Conservation (phyloP, 2,329 filamentous ascomycete species). For the Orbilia javanica region DNA sequence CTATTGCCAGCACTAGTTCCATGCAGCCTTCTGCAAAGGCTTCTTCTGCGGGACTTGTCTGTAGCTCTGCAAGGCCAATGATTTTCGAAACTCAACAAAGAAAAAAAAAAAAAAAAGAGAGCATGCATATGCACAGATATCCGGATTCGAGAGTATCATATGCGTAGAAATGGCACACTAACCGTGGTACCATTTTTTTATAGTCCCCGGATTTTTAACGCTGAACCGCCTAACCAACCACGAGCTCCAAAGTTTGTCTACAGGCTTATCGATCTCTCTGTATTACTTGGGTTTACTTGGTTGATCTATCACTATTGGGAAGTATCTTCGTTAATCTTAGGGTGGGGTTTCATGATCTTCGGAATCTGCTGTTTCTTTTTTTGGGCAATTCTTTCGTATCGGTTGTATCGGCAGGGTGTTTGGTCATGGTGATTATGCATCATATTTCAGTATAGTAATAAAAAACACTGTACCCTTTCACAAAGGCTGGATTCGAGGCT, state of each 20-base stretch:
- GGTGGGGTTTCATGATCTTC: neutral
- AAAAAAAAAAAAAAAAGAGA: neutral
- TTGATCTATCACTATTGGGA: conserved; percentile 3
- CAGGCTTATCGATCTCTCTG: neutral
- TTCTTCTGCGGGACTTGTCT: too few species aligned
- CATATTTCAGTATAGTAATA: too few species aligned
- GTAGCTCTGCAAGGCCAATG: neutral
- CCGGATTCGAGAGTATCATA: too few species aligned
- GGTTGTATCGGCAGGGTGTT: neutral
- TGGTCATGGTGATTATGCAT: conserved; percentile 4
- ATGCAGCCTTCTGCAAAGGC: too few species aligned
- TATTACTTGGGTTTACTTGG: neutral
- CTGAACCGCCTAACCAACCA: neutral
- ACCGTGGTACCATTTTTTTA: neutral
- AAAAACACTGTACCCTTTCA: too few species aligned
- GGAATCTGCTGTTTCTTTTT: neutral
- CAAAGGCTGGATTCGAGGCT: too few species aligned
- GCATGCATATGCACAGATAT: too few species aligned
- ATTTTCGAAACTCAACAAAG: too few species aligned
- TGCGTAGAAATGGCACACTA: neutral
- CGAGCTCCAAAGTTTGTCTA: neutral
- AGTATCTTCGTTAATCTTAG: neutral
- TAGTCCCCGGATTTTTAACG: neutral
- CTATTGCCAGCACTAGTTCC: too few species aligned
- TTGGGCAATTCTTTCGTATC: neutral